phyloP scores from a whole-genome alignment of 2,329 filamentous ascomycete genomes.

The Xenoacremonium recifei region DNA sequence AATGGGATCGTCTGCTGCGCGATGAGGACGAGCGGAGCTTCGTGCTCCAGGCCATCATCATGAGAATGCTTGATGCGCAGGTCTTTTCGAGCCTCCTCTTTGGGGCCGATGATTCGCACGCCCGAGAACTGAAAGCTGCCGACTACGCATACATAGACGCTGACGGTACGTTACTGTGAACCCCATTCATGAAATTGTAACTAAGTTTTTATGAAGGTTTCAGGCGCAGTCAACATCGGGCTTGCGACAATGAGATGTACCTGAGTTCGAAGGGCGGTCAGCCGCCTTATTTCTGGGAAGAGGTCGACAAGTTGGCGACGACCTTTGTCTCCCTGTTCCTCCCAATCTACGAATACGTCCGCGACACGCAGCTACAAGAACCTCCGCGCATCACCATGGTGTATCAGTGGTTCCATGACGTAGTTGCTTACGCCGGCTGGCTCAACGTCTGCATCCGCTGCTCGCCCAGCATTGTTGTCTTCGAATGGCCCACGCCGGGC shows the following conservation, averaged over 20 bases:
- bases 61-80: slow-evolving; percentile 24
- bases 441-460: slow-evolving; percentile 26
- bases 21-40: slow-evolving; percentile 18
- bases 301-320: slow-evolving; percentile 27
- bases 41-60: slow-evolving; percentile 29
- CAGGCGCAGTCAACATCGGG: slow-evolving; percentile 23
- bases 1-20: slow-evolving; percentile 29
- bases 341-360: slow-evolving; percentile 20
- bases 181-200: neutral
- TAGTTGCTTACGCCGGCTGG: slow-evolving; percentile 31
- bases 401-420: slow-evolving; percentile 26
- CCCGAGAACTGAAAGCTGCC: slow-evolving; percentile 16
- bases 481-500: slow-evolving; percentile 29
- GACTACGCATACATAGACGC: slow-evolving; percentile 22
- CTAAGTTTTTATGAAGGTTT: slow-evolving; percentile 26
- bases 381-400: slow-evolving; percentile 10
- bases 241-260: slow-evolving; percentile 23
- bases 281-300: slow-evolving; percentile 28
- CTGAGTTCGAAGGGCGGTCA: slow-evolving; percentile 15
- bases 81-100: slow-evolving; percentile 31
- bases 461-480: slow-evolving; percentile 21
- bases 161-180: slow-evolving; percentile 24
- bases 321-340: slow-evolving; percentile 23
- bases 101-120: slow-evolving; percentile 27
- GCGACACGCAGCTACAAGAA: slow-evolving; percentile 8